Conservation (phyloP, 1,284 basidiomycete genomes). For the Wolfiporia cocos region DNA sequence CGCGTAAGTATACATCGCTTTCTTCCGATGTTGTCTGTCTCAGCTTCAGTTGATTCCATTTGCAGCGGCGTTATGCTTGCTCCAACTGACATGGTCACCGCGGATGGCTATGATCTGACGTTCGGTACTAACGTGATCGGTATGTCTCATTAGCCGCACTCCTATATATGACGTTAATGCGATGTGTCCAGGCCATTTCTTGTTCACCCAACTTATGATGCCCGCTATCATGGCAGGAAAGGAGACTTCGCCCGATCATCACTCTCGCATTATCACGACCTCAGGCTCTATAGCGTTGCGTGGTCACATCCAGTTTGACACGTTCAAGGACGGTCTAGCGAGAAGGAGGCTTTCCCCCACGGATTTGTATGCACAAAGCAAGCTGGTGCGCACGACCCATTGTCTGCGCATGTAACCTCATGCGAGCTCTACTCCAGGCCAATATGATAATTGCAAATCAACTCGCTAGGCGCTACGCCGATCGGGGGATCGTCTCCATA, state of each 20-base stretch:
- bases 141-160: conserved; percentile 9
- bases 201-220: conserved; percentile 22
- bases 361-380: conserved; percentile 16
- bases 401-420: neutral
- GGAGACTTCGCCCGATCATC: conserved; percentile 17
- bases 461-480: conserved; percentile 40
- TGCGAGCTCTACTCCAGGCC: conserved; percentile 27
- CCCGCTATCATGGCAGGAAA: conserved; percentile 18
- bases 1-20: too few species aligned
- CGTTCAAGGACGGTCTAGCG: conserved; percentile 11
- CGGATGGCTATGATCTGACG: conserved; percentile 55
- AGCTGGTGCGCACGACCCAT: conserved; percentile 31
- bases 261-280: conserved; percentile 20
- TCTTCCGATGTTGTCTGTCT: neutral
- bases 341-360: conserved; percentile 10
- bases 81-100: conserved; percentile 37
- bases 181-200: conserved; percentile 15
- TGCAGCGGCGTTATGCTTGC: conserved; percentile 50
- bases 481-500: conserved; percentile 43
- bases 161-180: neutral
- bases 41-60: conserved; percentile 6
- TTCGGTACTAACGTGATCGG: conserved; percentile 57
- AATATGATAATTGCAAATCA: conserved; percentile 43
- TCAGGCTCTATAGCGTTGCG: conserved; percentile 18
- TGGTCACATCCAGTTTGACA: conserved; percentile 13